Conservation (phyloP, 2,329 filamentous ascomycete genomes). For the Coniella lustricola region DNA sequence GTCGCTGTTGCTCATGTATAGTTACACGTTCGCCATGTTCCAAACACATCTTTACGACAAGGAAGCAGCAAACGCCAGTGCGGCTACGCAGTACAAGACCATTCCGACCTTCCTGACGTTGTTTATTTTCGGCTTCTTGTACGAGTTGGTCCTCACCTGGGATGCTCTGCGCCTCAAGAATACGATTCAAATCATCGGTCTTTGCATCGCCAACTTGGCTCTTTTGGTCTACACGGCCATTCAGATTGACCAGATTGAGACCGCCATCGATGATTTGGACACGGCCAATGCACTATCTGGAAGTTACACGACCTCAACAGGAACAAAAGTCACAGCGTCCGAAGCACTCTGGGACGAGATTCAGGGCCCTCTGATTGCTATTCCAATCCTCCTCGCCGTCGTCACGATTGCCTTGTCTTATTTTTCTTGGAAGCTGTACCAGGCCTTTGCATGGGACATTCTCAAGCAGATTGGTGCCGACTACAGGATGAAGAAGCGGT, state of each 20-base stretch:
- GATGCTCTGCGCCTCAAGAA: conserved; percentile 93
- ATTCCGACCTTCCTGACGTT: conserved; percentile 94
- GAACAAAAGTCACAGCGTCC: conserved; percentile 13
- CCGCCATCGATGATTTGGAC: conserved; percentile 56
- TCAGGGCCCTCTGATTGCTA: conserved; percentile 72
- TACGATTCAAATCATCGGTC: conserved; percentile 94
- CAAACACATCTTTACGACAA: conserved; percentile 44
- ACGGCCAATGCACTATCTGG: conserved; percentile 34
- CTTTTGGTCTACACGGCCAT: conserved; percentile 89
- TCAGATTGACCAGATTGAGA: conserved; percentile 82
- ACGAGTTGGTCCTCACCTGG: conserved; percentile 83
- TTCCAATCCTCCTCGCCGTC: conserved; percentile 75
- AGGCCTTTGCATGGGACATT: conserved; percentile 98
- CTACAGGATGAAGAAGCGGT: conserved; percentile 91
- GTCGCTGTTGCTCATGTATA: conserved; percentile 27
- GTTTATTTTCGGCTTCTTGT: conserved; percentile 96
- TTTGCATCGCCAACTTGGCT: conserved; percentile 87
- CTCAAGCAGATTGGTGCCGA: conserved; percentile 99
- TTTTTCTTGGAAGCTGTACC: conserved; percentile 90
- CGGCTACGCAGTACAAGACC: conserved; percentile 53
- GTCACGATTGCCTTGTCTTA: conserved; percentile 67
- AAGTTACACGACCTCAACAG: conserved; percentile 18
- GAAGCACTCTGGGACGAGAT: conserved; percentile 60
- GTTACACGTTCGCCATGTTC: conserved; percentile 86
- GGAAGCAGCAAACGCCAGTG: conserved; percentile 31